A percentile compares a stretch with the other conserved stretches of the same genome.
Conservation (phyloP, 2,329 filamentous ascomycete genomes). For the Lecanicillium sp. region DNA sequence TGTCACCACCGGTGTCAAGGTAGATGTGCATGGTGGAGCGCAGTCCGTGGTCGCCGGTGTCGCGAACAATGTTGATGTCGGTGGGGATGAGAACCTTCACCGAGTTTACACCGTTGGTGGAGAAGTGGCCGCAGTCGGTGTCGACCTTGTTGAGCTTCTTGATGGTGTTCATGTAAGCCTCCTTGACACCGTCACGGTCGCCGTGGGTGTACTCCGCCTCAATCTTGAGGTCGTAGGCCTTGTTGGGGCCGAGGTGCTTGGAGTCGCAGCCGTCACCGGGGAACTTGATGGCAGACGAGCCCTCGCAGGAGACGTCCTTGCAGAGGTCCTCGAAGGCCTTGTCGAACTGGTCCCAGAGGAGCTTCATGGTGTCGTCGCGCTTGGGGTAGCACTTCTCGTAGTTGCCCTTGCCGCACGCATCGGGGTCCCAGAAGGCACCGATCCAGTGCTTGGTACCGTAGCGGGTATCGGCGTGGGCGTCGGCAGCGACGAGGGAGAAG, state of each 20-base stretch:
- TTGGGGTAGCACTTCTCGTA: constrained; percentile 13
- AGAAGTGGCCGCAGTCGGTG: constrained; percentile 9
- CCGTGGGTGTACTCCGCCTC: constrained; percentile 12
- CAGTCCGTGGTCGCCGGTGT: constrained; percentile 13
- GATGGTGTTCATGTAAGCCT: constrained; percentile 12
- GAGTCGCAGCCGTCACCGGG: constrained; percentile 12
- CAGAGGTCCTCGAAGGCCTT: constrained; percentile 13
- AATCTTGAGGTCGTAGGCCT: constrained; percentile 9
- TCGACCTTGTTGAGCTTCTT: constrained; percentile 10
- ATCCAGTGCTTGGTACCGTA: constrained; percentile 14
- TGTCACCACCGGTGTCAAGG: constrained; percentile 10
- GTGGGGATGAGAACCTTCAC: constrained; percentile 9
- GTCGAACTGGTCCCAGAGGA: constrained; percentile 14
- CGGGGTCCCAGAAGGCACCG: constrained; percentile 11
- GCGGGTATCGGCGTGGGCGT: constrained; percentile 11
- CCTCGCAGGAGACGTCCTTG: constrained; percentile 11
- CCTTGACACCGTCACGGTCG: constrained; percentile 13
- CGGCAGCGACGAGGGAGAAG: constrained; percentile 1
- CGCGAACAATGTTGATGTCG: constrained; percentile 11
- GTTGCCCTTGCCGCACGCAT: constrained; percentile 12
- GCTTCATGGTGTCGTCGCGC: constrained; percentile 6
- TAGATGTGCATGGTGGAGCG: constrained; percentile 14
- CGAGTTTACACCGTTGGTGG: constrained; percentile 8
- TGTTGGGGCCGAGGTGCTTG: constrained; percentile 5
- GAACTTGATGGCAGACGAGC: constrained; percentile 11